Conservation (phyloP, 345 rosid genomes). For the Hibiscus syriacus region DNA sequence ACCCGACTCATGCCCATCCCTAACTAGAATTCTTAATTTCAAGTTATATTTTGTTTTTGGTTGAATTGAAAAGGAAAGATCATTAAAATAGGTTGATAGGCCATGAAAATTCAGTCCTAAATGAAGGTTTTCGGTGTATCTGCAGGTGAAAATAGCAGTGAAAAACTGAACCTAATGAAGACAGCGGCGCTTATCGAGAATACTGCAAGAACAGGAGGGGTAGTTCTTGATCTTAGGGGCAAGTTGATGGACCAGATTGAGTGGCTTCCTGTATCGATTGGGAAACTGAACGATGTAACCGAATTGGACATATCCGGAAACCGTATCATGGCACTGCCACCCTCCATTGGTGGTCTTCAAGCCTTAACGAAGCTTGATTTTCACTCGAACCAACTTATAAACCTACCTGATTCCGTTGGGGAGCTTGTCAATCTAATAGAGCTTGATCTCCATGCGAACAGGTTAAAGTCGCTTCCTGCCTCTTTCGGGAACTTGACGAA, state of each 20-base stretch:
- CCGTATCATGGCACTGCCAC: slow-evolving; percentile 54
- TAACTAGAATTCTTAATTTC: background rate
- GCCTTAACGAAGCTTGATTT: slow-evolving; percentile 41
- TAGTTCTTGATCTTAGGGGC: too few relatives aligned
- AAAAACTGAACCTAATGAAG: slow-evolving; percentile 48
- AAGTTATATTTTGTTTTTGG: background rate
- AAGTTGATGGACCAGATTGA: too few relatives aligned
- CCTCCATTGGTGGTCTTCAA: slow-evolving; percentile 30
- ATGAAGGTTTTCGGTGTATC: too few relatives aligned
- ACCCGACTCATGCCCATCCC: too few relatives aligned
- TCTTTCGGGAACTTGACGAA: slow-evolving; percentile 40
- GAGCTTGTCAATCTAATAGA: too few relatives aligned
- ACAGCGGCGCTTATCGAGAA: slow-evolving; percentile 51
- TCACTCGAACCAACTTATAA: too few relatives aligned
- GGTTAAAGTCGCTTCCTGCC: slow-evolving; percentile 40
- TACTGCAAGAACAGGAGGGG: slow-evolving; percentile 34
- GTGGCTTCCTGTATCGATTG: too few relatives aligned
- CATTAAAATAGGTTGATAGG: background rate
- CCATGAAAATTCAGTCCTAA: background rate
- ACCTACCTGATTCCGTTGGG: too few relatives aligned
- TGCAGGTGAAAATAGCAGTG: too few relatives aligned
- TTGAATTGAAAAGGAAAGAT: background rate
- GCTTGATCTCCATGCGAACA: too few relatives aligned
- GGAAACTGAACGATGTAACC: slow-evolving; percentile 25
- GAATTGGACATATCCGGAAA: slow-evolving; percentile 52